Conservation (phyloP, 1,284 basidiomycete species). For the Tylopilus orsonianus region DNA sequence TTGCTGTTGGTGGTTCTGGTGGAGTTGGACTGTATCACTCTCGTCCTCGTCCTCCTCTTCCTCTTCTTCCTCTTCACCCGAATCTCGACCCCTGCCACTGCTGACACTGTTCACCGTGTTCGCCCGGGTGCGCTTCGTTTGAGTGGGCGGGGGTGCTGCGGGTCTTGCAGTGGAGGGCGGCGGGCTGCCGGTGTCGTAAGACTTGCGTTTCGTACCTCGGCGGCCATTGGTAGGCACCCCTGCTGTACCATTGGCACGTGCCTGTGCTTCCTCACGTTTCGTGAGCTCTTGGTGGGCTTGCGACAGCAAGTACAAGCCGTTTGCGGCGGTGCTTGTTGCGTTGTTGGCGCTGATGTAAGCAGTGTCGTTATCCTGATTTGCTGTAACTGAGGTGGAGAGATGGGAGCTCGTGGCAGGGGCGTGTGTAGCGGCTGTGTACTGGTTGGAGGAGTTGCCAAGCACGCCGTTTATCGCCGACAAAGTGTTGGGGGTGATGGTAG, state of each 20-base stretch:
- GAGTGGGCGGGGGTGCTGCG: conserved; percentile 19
- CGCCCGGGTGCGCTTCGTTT: conserved; percentile 49
- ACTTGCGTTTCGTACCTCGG: conserved; percentile 68
- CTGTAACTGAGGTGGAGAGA: conserved; percentile 35
- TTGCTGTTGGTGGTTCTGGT: conserved; percentile 26
- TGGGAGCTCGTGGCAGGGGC: conserved; percentile 32
- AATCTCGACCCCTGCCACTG: conserved; percentile 28
- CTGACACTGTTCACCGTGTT: conserved; percentile 34
- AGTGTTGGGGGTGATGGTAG: conserved; percentile 90
- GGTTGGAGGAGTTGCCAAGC: conserved; percentile 42
- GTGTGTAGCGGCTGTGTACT: conserved; percentile 29
- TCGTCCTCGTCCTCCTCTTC: conserved; percentile 54
- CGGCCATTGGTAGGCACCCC: conserved; percentile 38
- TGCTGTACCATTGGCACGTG: conserved; percentile 41
- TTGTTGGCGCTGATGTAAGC: conserved; percentile 48
- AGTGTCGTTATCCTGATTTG: conserved; percentile 34
- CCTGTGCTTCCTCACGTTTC: conserved; percentile 84
- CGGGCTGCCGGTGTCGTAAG: conserved; percentile 46
- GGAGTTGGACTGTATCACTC: conserved; percentile 38
- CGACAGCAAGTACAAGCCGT: conserved; percentile 89
- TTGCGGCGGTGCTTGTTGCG: conserved; percentile 67
- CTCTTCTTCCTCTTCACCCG: conserved; percentile 47
- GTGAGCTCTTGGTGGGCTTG: conserved; percentile 95
- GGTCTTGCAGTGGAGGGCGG: conserved; percentile 34
- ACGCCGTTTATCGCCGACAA: conserved; percentile 80